Percentiles rank a stretch among this genome's conserved stretches.
Evolutionary conservation across 148 eudicot species (phyloP).

Genomic region (Rhododendron vialii): DNA sequence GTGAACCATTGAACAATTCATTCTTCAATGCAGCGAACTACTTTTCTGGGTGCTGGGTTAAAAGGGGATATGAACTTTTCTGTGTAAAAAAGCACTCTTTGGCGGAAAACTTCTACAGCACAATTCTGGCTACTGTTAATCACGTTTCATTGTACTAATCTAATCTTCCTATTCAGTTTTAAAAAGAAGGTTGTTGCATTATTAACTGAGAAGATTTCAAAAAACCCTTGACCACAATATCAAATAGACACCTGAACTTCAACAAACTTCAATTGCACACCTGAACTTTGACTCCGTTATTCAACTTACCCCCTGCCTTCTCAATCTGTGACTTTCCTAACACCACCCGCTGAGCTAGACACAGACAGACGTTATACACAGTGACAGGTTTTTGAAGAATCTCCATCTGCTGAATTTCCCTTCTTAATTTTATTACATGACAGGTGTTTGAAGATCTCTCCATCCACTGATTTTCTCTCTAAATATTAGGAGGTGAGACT

Average conservation of each 20-base stretch:
- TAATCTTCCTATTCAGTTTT: background rate
- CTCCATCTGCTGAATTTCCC: too few species aligned
- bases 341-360: too few species aligned
- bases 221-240: too few species aligned
- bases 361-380: too few species aligned
- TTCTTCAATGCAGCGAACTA: background rate
- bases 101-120: background rate
- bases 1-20: background rate
- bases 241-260: too few species aligned
- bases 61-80: background rate
- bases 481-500: background rate
- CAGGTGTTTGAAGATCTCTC: background rate
- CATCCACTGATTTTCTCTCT: background rate
- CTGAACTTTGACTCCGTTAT: too few species aligned
- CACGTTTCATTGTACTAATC: background rate
- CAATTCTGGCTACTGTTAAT: background rate
- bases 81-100: background rate
- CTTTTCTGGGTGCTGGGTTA: background rate
- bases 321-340: too few species aligned
- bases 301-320: too few species aligned
- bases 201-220: too few species aligned
- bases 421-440: background rate
- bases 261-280: too few species aligned
- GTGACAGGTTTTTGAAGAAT: too few species aligned
- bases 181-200: background rate